Evolutionary conservation across 371 early-diverging fungal species (phyloP).

Genomic region (Syncephalastrum sp.): DNA sequence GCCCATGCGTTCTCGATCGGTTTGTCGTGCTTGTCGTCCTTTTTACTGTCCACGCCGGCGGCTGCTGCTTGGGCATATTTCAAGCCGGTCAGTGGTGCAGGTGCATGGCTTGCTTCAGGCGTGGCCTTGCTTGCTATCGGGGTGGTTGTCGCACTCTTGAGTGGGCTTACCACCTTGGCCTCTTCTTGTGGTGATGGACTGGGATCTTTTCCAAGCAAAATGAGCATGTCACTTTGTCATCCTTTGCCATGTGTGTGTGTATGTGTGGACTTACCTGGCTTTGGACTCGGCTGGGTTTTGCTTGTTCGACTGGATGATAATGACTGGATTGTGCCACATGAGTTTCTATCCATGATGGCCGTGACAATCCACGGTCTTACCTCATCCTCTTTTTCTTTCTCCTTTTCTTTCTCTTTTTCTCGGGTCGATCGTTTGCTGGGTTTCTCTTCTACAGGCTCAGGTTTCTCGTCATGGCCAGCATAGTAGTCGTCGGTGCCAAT

Average conservation of each 20-base stretch:
- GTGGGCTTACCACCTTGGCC: neutral
- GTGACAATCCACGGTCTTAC: neutral
- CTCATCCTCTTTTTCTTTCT: conserved; percentile 31
- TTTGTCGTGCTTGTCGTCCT: neutral
- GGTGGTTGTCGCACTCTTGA: conserved; percentile 1
- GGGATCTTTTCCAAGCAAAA: neutral
- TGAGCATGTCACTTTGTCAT: neutral
- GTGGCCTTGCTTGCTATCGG: conserved; percentile 1
- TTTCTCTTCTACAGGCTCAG: conserved; percentile 24
- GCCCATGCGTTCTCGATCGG: conserved; percentile 23
- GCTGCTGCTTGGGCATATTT: conserved; percentile 40
- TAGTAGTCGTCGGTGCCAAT: conserved; percentile 56
- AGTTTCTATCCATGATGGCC: neutral
- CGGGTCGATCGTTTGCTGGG: conserved; percentile 28
- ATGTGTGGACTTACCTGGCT: conserved; percentile 7
- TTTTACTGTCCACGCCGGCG: conserved; percentile 10
- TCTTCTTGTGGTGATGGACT: conserved; percentile 6
- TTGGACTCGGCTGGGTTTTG: conserved; percentile 8
- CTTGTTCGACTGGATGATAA: conserved; percentile 1
- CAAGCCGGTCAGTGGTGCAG: conserved; percentile 14
- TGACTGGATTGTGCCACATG: neutral
- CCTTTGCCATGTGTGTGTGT: neutral
- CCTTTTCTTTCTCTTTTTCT: conserved; percentile 39
- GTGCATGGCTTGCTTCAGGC: conserved; percentile 8
- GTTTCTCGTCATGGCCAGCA: conserved; percentile 24